phyloP scores from a whole-genome alignment of 768 basidiomycete species.

The Boletellus ananiceps region DNA sequence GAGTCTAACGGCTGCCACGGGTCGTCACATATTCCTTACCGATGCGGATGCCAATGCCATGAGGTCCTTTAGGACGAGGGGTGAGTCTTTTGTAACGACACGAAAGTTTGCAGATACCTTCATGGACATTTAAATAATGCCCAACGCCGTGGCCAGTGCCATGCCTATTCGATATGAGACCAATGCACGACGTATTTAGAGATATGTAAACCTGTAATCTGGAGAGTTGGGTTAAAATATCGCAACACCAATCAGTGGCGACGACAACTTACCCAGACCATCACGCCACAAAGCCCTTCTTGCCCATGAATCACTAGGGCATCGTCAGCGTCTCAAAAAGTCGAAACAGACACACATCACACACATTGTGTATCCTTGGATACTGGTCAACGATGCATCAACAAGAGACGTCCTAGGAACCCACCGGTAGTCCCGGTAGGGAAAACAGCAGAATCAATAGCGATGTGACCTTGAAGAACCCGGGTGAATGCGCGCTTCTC shows the following conservation, averaged over 20 bases:
- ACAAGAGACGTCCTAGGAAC: conserved; percentile 3
- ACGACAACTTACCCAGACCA: conserved; percentile 59
- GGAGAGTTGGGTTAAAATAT: background rate
- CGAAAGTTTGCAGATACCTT: conserved; percentile 37
- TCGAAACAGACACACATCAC: conserved; percentile 8
- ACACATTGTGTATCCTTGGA: conserved; percentile 53
- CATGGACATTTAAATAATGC: conserved; percentile 91
- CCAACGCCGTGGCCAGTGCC: conserved; percentile 96
- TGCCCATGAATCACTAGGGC: conserved; percentile 71
- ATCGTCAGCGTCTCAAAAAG: background rate
- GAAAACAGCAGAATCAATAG: conserved; percentile 81
- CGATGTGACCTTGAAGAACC: conserved; percentile 87
- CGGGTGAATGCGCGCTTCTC: conserved; percentile 88
- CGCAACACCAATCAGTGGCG: background rate
- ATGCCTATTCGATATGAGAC: conserved; percentile 47
- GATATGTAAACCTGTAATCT: conserved; percentile 53
- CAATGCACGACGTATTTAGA: background rate
- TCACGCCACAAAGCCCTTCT: conserved; percentile 79
- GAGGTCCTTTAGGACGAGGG: conserved; percentile 40
- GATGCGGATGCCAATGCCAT: conserved; percentile 47
- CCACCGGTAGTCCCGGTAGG: conserved; percentile 75
- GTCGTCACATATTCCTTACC: conserved; percentile 13
- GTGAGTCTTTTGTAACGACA: conserved; percentile 2
- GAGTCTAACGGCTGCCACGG: background rate
- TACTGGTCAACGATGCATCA: background rate